Evolutionary conservation across 768 basidiomycete genomes (phyloP), one percentile per base, ranked within the genome.

Genomic region (Boletus rufocinnamomeus): DNA sequence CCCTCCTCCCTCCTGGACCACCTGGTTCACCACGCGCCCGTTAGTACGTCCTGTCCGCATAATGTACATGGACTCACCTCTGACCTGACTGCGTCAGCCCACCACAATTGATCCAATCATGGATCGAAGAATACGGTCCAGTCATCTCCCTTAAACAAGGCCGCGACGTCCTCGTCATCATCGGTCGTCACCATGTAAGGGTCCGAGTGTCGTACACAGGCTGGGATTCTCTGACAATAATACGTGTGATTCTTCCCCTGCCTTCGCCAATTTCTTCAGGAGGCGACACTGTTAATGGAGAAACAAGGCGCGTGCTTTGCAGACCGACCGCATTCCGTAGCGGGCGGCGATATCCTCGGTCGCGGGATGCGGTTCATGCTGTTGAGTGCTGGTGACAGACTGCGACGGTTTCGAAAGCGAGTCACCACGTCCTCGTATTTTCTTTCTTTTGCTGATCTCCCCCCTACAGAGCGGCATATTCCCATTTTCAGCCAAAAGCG

Each of bases 241-340:
- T 27, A 2, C 4, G 7, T 2, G 3, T 14, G n/a, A 4, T 25
- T 37, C 16, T 14, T 23, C 3, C 43, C 6, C 14, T 7, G n/a
- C n/a, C n/a, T n/a, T n/a, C n/a, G n/a, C n/a, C n/a, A n/a, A n/a
- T 14, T 13, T 7, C 21, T 16, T n/a, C 6, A 70, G 69, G 71
- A 68, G 47, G 84, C 84, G 0, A 75, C 82, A 1, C 82, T 85
- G 13, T 79, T 86, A 51, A 77, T 86, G 81, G 84, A 86, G 68
- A 80, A 82, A 59, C 82, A 85, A 58, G 84, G 84, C 0, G 81
- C 80, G 0, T 63, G 64, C 4, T 73, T 81, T 19, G 78, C 77
- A 0, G 84, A 86, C 62, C 67, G 85, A 40, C 85, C 85, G 1
- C 66, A 70, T 9, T 78, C 75, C 13, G 80, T 86, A 13, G 77